Conservation (phyloP, 257 asterid genomes). For the Jaltomata sinuosa region DNA sequence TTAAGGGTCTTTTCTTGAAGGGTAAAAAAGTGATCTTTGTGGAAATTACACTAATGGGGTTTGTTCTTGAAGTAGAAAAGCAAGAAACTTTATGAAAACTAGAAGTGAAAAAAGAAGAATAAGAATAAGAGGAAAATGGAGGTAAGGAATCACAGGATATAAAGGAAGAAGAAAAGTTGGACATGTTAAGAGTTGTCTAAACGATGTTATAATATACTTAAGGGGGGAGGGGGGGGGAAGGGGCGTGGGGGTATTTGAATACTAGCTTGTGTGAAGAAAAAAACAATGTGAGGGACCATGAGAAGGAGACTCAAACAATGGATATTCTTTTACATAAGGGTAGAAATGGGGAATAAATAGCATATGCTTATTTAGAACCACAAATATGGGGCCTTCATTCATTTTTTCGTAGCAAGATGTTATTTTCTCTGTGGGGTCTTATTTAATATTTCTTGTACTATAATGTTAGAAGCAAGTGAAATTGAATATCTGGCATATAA, state of each 20-base stretch:
- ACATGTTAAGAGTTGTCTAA: slow-evolving; percentile 23
- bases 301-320: slow-evolving; percentile 9
- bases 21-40: slow-evolving; percentile 19
- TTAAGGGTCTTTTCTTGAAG: not conserved
- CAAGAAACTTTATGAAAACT: slow-evolving; percentile 7
- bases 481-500: not conserved
- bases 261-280: not conserved
- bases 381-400: not conserved
- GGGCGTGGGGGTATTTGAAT: not conserved
- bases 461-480: not conserved
- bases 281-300: not conserved
- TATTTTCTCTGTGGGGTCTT: not conserved
- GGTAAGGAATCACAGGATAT: slow-evolving; percentile 1
- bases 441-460: not conserved
- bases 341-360: slow-evolving; percentile 17
- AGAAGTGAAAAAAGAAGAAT: not conserved
- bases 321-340: slow-evolving; percentile 24
- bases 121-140: not conserved
- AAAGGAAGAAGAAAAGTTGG: slow-evolving; percentile 11
- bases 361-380: slow-evolving; percentile 27
- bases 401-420: not conserved
- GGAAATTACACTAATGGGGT: slow-evolving; percentile 21
- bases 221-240: not conserved
- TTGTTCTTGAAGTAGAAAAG: slow-evolving; percentile 20
- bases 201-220: slow-evolving; percentile 10